A percentile compares a stretch with the other conserved stretches of the same genome.
Conservation (phyloP, 257 asterid species). For the Lithospermum erythrorhizon region DNA sequence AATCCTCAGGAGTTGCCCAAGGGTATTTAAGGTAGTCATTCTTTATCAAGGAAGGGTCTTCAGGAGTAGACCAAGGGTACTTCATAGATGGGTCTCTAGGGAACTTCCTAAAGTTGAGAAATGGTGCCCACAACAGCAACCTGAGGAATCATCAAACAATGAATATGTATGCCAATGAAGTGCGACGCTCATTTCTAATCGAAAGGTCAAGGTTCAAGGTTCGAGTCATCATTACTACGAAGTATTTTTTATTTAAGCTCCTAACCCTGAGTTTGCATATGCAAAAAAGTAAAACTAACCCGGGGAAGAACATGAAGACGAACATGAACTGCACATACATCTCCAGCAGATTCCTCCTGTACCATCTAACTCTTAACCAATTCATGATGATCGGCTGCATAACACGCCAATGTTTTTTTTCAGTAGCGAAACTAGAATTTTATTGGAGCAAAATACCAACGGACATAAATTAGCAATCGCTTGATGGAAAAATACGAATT, state of each 20-base stretch:
- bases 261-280: too few relatives aligned
- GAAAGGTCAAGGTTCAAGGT: too few relatives aligned
- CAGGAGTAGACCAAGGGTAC: conserved; percentile 74
- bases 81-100: conserved; percentile 74
- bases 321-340: conserved; percentile 86
- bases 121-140: conserved; percentile 77
- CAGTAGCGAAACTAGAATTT: not conserved
- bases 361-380: conserved; percentile 85
- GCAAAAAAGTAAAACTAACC: conserved; percentile 42
- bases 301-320: conserved; percentile 73
- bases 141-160: conserved; percentile 13
- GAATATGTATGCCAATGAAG: not conserved
- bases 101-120: conserved; percentile 71
- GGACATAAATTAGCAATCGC: too few relatives aligned
- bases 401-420: not conserved
- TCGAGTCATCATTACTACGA: too few relatives aligned
- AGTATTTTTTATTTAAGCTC: too few relatives aligned
- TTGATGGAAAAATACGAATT: too few relatives aligned
- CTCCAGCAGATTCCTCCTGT: conserved; percentile 59
- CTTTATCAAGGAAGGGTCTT: conserved; percentile 43
- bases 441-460: too few relatives aligned
- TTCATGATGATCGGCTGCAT: conserved; percentile 75
- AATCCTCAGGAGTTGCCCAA: conserved; percentile 69
- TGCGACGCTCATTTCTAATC: too few relatives aligned
- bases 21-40: conserved; percentile 53